A percentile compares a stretch with the other conserved stretches of the same genome.
Evolutionary conservation across 306 rosid species (phyloP).

Genomic region (Corylus heterophylla): DNA sequence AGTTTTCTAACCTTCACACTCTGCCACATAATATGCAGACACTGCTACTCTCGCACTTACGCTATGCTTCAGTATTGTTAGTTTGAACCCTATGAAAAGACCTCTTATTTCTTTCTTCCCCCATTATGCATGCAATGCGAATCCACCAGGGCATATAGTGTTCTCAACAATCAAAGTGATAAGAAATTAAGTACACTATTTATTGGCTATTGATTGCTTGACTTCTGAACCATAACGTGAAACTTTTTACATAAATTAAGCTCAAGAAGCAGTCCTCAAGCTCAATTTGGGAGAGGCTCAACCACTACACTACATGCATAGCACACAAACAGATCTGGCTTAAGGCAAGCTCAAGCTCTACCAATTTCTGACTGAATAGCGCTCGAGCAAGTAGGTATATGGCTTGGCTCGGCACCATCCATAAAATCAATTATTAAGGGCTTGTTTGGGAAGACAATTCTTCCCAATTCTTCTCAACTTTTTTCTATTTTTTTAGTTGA

Average conservation of each 20-base stretch:
- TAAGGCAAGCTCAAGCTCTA: background rate
- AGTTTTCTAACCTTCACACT: background rate
- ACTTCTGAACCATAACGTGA: too few species aligned
- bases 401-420: background rate
- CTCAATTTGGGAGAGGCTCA: background rate
- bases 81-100: background rate
- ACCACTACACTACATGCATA: background rate
- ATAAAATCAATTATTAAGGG: too few species aligned
- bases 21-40: background rate
- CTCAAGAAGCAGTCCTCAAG: background rate
- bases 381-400: background rate
- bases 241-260: background rate
- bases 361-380: background rate
- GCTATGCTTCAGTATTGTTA: background rate
- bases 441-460: too few species aligned
- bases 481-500: too few species aligned
- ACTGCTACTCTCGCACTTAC: background rate
- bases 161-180: background rate
- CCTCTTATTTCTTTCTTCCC: background rate
- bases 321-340: background rate
- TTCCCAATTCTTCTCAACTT: too few species aligned
- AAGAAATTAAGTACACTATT: background rate
- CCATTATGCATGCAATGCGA: background rate
- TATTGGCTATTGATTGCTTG: too few species aligned
- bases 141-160: background rate